These are phyloP conservation scores for Harringtonia lauricola DNA, from an alignment of 2,329 filamentous ascomycete species.

Conservation along the genomic window DNA sequence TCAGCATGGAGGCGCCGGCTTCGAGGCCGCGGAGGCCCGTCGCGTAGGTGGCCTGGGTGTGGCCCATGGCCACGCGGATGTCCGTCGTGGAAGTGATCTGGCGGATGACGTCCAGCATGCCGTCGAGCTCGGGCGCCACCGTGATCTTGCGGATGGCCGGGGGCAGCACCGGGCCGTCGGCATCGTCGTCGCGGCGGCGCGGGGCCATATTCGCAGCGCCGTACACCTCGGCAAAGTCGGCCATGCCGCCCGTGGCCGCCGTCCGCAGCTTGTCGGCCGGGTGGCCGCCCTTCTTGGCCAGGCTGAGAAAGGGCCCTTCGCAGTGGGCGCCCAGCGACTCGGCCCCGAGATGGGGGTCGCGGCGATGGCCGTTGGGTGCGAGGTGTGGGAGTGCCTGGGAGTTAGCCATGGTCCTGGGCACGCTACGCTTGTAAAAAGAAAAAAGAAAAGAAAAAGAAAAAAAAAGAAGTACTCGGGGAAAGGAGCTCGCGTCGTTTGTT, in stretches of 20 bases:
- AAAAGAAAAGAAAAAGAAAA: too few relatives aligned
- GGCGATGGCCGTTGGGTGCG: background rate
- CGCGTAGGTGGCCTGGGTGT: slow-evolving; percentile 74
- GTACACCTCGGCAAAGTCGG: slow-evolving; percentile 56
- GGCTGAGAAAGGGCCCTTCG: slow-evolving; percentile 57
- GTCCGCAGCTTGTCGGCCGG: background rate
- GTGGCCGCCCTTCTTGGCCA: slow-evolving; percentile 72
- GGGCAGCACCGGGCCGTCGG: slow-evolving; percentile 7
- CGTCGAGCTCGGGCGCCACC: slow-evolving; percentile 63
- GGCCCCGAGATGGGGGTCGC: slow-evolving; percentile 46
- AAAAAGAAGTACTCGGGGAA: too few relatives aligned
- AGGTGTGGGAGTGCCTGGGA: slow-evolving; percentile 31
- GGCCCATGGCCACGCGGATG: slow-evolving; percentile 67
- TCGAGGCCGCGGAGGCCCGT: slow-evolving; percentile 57
- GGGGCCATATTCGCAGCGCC: slow-evolving; percentile 36
- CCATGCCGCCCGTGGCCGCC: slow-evolving; percentile 12
- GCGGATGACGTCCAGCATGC: slow-evolving; percentile 56
- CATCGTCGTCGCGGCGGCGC: slow-evolving; percentile 11
- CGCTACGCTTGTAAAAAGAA: too few relatives aligned
- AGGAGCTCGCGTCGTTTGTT: too few relatives aligned
- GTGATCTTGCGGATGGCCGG: slow-evolving; percentile 61
- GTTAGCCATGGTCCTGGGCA: too few relatives aligned
- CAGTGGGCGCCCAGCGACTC: slow-evolving; percentile 48
- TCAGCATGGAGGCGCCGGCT: slow-evolving; percentile 70
- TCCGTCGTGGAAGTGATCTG: slow-evolving; percentile 42